Base-by-base conservation (phyloP, 768 basidiomycete genomes). In the Polyporus arcularius region DNA sequence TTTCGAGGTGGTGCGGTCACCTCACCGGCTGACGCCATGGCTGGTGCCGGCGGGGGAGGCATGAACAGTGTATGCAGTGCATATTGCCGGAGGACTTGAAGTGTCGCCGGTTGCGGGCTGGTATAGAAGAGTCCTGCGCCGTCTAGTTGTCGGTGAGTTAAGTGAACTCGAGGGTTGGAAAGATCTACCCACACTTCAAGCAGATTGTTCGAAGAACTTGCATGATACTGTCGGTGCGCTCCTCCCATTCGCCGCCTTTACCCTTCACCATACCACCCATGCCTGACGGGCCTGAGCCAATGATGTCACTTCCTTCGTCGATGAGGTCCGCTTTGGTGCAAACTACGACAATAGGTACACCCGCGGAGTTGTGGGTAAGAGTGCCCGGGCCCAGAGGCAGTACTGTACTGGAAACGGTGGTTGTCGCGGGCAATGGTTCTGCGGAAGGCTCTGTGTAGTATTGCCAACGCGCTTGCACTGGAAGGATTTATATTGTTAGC, bases 301-400 rank as follows among this genome's bases (percentile, higher is more conserved):
- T 85, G 57, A 87, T 79, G 67, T 91, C 89, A 66, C 80, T 82
- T 6, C 84, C 83, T 49, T 92, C 92, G 71, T 98, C 94, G 60
- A 98, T 96, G 61, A 94, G 72, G 73, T 98, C 95, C 2, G 95
- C 94, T 74, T 94, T 96, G 16, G 94, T 92, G 73, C 95, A 96
- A 4, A 87, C 88, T 18, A 99, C 89, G 43, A 94, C 79, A 62
- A 98, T 90, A 0, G 93, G 92, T 3, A 98, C 79, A 1, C 96
- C 96, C 18, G 89, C 83, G 14, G 82, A 71, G 72, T 98, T 99
- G 69, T 94, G 89, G 0, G 92, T 92, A 47, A 99, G 79, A 1
- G 87, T 90, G 0, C 96, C 96, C 3, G 85, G 82, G 1, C 92
- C 90, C 10, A 98, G 80, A 0, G 96, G 96, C 9, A 97, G 76